phyloP scores from a whole-genome alignment of 805 yeast species.

The Ogataea nakhonphanomensis region DNA sequence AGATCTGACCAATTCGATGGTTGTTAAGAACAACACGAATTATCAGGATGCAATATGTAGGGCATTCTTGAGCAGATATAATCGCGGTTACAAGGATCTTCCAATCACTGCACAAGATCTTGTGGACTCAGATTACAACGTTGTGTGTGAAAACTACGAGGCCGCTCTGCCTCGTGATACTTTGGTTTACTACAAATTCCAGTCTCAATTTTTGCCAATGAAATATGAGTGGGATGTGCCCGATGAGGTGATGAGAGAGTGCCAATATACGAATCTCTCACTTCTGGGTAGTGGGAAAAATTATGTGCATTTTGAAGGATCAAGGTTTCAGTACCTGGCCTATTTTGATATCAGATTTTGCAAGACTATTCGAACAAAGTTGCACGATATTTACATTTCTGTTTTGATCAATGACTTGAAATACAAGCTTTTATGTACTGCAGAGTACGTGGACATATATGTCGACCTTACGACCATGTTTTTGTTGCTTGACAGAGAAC shows the following conservation, averaged over 20 bases:
- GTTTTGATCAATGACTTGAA: conserved; percentile 58
- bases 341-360: conserved; percentile 71
- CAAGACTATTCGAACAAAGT: conserved; percentile 52
- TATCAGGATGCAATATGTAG: conserved; percentile 51
- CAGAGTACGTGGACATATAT: conserved; percentile 80
- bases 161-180: conserved; percentile 24
- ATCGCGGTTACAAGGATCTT: conserved; percentile 39
- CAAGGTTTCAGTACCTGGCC: conserved; percentile 56
- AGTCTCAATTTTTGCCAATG: conserved; percentile 24
- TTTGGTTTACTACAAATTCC: conserved; percentile 18
- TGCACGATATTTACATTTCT: conserved; percentile 64
- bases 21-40: conserved; percentile 46
- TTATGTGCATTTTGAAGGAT: conserved; percentile 34
- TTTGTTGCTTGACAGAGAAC: conserved; percentile 77
- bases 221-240: conserved; percentile 47
- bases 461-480: conserved; percentile 71
- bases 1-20: conserved; percentile 52
- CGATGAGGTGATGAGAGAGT: conserved; percentile 39
- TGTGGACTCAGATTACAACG: conserved; percentile 31
- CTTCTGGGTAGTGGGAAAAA: conserved; percentile 3
- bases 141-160: conserved; percentile 30
- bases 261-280: conserved; percentile 40
- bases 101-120: conserved; percentile 16
- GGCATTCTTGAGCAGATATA: conserved; percentile 63
- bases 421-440: conserved; percentile 58